Percentiles rank a stretch among this genome's conserved stretches.
Evolutionary conservation across 306 rosid genomes (phyloP).

Genomic region (Rosa rugosa): DNA sequence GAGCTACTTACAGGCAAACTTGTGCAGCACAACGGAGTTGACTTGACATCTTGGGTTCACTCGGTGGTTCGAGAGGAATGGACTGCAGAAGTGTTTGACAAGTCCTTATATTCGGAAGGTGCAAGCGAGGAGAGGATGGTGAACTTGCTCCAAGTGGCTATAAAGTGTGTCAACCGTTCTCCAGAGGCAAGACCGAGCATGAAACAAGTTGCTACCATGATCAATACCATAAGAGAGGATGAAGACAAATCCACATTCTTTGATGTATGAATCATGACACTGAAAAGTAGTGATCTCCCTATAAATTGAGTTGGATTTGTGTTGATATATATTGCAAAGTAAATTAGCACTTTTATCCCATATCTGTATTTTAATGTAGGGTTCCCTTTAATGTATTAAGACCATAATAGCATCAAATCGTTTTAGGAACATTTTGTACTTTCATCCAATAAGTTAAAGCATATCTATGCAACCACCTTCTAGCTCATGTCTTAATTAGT

Average conservation of each 20-base stretch:
- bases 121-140: constrained; percentile 86
- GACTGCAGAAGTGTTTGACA: constrained; percentile 88
- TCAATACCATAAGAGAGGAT: constrained; percentile 66
- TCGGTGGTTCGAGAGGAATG: constrained; percentile 80
- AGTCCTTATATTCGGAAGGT: constrained; percentile 45
- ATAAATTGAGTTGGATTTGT: background rate
- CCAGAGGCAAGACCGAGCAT: constrained; percentile 69
- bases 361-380: background rate
- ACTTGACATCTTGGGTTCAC: constrained; percentile 76
- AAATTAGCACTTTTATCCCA: background rate
- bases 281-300: background rate
- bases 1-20: constrained; percentile 80
- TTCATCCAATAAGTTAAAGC: background rate
- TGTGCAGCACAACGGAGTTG: constrained; percentile 58
- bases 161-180: constrained; percentile 57
- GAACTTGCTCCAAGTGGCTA: constrained; percentile 75
- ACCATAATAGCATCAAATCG: background rate
- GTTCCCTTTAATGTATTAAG: background rate
- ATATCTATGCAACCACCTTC: background rate
- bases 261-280: constrained; percentile 14
- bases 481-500: background rate
- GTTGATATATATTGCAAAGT: background rate
- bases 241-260: constrained; percentile 61
- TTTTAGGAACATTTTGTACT: background rate
- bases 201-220: constrained; percentile 63